Base-by-base conservation (phyloP, 164 flowering plant species). In the Aristolochia contorta region DNA sequence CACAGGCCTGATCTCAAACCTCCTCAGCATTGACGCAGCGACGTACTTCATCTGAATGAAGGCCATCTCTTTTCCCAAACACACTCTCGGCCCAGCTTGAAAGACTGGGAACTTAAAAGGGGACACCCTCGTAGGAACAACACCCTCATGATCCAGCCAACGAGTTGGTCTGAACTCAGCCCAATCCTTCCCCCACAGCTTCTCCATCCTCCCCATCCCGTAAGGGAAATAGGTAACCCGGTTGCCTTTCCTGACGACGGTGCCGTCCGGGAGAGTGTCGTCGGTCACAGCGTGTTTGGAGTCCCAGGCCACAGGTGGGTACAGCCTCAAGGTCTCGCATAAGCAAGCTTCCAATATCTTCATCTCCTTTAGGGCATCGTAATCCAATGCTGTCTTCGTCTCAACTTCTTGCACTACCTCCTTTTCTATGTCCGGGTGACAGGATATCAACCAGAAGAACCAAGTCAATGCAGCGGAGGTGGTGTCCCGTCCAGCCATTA, bases 141-240 rank as follows among this genome's bases (percentile, higher is more conserved):
- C 22, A 10, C 22, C 51, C 47, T 56, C 70, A 48, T 67, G 66
- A 52, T 71, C 77, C 27, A 81, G 43, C 97, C 97, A 91, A 54
- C 97, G 69, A 21, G 85, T 86, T 0, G 97, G 94, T 66, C 59
- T 52, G 64, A 71, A 91, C 65, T 88, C 88, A 1, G 41, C 7
- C 57, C 84, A 75, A 59, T 91, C 82, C 58, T 73, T 63, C 2
- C 83, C 82, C 86, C 86, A 78, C 33, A 82, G 53, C 0, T 58
- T 72, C 69, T 86, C 92, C 87, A 81, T 84, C 65, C 97, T 81
- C 32, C 91, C 94, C 97, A 91, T 91, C 1, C 87, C 90, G 57
- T 84, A 88, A 0, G 90, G 61, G 16, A 77, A 67, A 60, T 83
- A 91, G 3, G 84, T 64, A 3, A 82, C 65, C 18, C 85, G 69